Evolutionary conservation across 257 asterid genomes (phyloP), one percentile per base, ranked within the genome.

Genomic region (Nicotiana benthamiana): DNA sequence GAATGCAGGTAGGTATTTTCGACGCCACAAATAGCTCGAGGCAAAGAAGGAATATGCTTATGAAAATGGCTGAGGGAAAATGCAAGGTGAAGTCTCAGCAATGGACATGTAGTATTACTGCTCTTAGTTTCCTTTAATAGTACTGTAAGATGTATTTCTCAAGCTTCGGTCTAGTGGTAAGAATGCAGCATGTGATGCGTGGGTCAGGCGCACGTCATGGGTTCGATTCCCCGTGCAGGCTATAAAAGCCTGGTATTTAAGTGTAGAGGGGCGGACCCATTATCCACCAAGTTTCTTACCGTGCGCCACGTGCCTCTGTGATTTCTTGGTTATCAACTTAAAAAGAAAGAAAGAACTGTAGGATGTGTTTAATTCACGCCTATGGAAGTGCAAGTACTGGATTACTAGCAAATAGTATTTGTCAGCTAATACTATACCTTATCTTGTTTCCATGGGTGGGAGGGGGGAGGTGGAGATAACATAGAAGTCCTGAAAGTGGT

Each of bases 11-110:
- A 80, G 99, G 99, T 81, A 91, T 95, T 86, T 92, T 95, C 84
- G 99, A 95, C 82, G 99, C 99, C 80, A 94, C 99, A 74, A 95
- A 95, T 88, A 95, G 99, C 86, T 90, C 97, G 72, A 87, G 91
- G 84, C 77, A 82, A 82, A 90, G 99, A 87, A 91, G 99, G 86
- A 95, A 93, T 86, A 92, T 95, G 99, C 98, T 95, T 77, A 93
- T 93, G 99, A 86, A 75, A 88, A 77, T 95, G 97, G 98, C 99
- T 67, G 99, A 93, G 89, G 98, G 99, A 79, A 90, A 90, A 75
- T 95, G 99, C 95, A 95, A 95, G 98, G 99, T 93, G 87, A 32
- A 77, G 46, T 82, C 63, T 83, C 64, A 51, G 67, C 67, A 56
- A 80, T 72, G 82, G 70, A 57, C 78, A 3, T 74, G 40, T 48